Conservation (phyloP, 208 protist species). For the Leishmania tarentolae region DNA sequence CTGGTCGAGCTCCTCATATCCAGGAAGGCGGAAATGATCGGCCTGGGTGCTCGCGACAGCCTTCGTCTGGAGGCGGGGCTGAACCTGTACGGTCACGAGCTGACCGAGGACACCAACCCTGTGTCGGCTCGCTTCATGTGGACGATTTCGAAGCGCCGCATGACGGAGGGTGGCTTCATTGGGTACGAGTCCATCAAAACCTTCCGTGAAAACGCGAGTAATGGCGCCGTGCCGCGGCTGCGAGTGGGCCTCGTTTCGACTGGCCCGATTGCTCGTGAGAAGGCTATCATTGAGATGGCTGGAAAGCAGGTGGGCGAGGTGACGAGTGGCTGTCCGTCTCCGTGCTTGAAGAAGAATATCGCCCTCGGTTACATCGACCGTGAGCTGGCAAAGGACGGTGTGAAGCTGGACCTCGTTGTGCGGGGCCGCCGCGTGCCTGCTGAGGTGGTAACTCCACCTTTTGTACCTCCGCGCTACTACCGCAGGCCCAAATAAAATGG, state of each 20-base stretch:
- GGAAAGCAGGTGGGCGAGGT: slow-evolving; percentile 88
- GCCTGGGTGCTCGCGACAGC: slow-evolving; percentile 95
- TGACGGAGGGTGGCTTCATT: slow-evolving; percentile 93
- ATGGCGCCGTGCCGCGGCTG: slow-evolving; percentile 56
- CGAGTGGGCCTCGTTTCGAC: slow-evolving; percentile 91
- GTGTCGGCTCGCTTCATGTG: slow-evolving; percentile 95
- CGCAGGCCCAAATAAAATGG: slow-evolving; percentile 31
- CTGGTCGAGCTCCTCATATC: slow-evolving; percentile 71
- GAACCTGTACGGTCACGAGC: slow-evolving; percentile 98
- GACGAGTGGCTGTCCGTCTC: slow-evolving; percentile 90
- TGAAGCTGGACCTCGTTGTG: slow-evolving; percentile 88
- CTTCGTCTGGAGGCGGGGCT: slow-evolving; percentile 97
- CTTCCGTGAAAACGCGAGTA: slow-evolving; percentile 41
- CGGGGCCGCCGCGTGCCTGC: slow-evolving; percentile 77
- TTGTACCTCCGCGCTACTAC: slow-evolving; percentile 83
- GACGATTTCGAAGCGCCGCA: slow-evolving; percentile 94
- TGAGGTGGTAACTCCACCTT: slow-evolving; percentile 91
- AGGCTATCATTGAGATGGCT: slow-evolving; percentile 62
- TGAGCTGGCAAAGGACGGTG: slow-evolving; percentile 66
- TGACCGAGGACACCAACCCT: slow-evolving; percentile 93
- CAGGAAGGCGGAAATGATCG: slow-evolving; percentile 64
- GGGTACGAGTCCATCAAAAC: slow-evolving; percentile 87
- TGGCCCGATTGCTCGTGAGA: slow-evolving; percentile 91
- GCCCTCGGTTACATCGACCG: slow-evolving; percentile 93
- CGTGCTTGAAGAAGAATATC: slow-evolving; percentile 89